Evolutionary conservation across 768 basidiomycete species (phyloP), one percentile per base, ranked within the genome.

Genomic region (Tulasnella sp.): DNA sequence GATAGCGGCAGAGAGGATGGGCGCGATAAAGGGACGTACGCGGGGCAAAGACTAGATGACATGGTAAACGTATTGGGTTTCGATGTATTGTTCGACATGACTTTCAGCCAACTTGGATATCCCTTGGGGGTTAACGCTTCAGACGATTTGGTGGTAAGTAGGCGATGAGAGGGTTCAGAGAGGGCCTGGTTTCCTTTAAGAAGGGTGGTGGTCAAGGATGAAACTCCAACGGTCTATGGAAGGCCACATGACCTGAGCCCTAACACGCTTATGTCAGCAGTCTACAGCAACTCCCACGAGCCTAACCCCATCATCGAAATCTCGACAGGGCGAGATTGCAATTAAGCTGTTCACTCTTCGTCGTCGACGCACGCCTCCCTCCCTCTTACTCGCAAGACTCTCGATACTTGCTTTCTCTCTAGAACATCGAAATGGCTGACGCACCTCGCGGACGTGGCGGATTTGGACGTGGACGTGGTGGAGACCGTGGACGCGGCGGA

Each of bases 21-120:
- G 55, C 1, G 75, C 7, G 75, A 20, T n/a, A 61, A 70, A 70
- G 75, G 55, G 79, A 86, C 91, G 75, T 88, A 95, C 93, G 92
- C 88, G 94, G 94, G 94, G 94, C 93, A 88, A 90, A 92, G 91
- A 95, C 92, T 95, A 95, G 89, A 95, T 89, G 89, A 89, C 82
- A 87, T 88, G 26, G 35, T 75, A 87, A 67, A 42, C 70, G 91
- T 90, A 83, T 86, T 86, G 85, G 87, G 86, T 91, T 90, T 94
- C 82, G 90, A 89, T 86, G 90, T 90, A 77, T 87, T 88, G 87
- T 90, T 88, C 87, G 91, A 93, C 92, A 93, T 94, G 86, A 20
- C 42, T 75, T 23, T n/a, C 23, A 51, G 91, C 93, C 93, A 93
- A 93, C 90, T 92, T 93, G 91, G 85, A 88, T 85, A 82, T 82